A percentile compares a stretch with the other conserved stretches of the same genome.
Evolutionary conservation across 2,329 filamentous ascomycete species (phyloP).

Genomic region (Trichoderma afroharzianum): DNA sequence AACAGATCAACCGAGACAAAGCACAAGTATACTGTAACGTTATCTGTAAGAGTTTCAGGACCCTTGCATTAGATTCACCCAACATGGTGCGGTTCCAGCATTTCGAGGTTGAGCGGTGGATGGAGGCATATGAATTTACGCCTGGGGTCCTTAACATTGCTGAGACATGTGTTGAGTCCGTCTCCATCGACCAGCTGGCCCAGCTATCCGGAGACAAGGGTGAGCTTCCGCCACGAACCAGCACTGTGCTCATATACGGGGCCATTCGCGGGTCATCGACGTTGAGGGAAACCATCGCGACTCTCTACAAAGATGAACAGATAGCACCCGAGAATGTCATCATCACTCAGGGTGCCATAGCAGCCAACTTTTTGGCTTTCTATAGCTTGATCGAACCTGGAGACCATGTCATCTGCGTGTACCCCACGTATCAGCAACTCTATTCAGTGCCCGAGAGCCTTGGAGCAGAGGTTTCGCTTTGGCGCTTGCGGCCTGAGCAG

Average conservation of each 20-base stretch:
- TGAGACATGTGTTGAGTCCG: slow-evolving; percentile 73
- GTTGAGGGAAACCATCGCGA: slow-evolving; percentile 61
- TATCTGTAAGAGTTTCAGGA: background rate
- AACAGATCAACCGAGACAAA: background rate
- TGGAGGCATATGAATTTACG: slow-evolving; percentile 57
- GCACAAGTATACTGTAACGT: background rate
- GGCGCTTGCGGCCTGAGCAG: slow-evolving; percentile 64
- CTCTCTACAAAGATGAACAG: slow-evolving; percentile 57
- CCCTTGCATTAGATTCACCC: background rate
- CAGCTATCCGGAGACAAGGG: slow-evolving; percentile 54
- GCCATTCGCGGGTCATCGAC: slow-evolving; percentile 64
- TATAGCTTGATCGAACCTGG: slow-evolving; percentile 68
- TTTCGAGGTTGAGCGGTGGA: slow-evolving; percentile 72
- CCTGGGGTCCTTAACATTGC: slow-evolving; percentile 65
- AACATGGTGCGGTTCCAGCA: slow-evolving; percentile 54
- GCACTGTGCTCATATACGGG: slow-evolving; percentile 66
- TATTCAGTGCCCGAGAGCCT: slow-evolving; percentile 71
- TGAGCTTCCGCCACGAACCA: slow-evolving; percentile 42
- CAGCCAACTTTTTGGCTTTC: slow-evolving; percentile 77
- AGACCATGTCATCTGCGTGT: slow-evolving; percentile 83
- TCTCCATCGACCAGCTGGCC: slow-evolving; percentile 67
- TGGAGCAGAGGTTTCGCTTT: slow-evolving; percentile 73
- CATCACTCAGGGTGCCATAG: slow-evolving; percentile 76
- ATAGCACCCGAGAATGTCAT: slow-evolving; percentile 59
- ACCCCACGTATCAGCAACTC: slow-evolving; percentile 83